A percentile compares a stretch with the other conserved stretches of the same genome.
These are phyloP conservation scores for Phlyctochytrium planicorne DNA, from an alignment of 192 early-diverging fungal species.

Conservation along the genomic window DNA sequence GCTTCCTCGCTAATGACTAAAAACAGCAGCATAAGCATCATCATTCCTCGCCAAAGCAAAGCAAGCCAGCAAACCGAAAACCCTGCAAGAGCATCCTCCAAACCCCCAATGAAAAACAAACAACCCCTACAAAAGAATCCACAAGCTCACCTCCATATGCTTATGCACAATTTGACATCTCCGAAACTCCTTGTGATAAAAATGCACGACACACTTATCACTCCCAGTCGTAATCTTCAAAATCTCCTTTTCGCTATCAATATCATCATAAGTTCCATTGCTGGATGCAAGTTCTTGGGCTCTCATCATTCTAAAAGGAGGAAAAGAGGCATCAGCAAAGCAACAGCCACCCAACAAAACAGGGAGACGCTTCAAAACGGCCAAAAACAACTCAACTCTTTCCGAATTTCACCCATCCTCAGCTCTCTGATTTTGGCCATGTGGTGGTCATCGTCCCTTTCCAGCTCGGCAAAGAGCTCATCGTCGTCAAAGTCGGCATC, in stretches of 20 bases:
- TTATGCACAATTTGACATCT: conserved; percentile 91
- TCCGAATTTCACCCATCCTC: conserved; percentile 80
- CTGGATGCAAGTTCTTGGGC: conserved; percentile 59
- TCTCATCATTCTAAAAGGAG: conserved; percentile 58
- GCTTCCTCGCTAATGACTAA: conserved; percentile 67
- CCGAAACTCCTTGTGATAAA: conserved; percentile 90
- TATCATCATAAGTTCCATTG: conserved; percentile 71
- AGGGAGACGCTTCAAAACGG: not conserved
- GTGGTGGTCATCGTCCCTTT: conserved; percentile 73
- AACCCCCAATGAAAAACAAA: not conserved
- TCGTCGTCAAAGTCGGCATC: conserved; percentile 61
- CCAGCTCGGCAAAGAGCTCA: conserved; percentile 78
- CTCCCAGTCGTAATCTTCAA: conserved; percentile 75
- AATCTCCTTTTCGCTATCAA: conserved; percentile 79
- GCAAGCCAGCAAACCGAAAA: no score
- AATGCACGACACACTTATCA: conserved; percentile 75
- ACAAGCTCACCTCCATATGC: conserved; percentile 66
- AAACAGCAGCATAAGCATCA: not conserved
- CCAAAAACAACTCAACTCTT: conserved; percentile 61
- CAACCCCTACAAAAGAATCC: not conserved
- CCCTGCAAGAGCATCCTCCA: not conserved
- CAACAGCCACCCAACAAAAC: not conserved
- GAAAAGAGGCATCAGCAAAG: no score
- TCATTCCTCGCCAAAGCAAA: not conserved
- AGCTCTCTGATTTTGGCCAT: conserved; percentile 75